Conservation (phyloP, 2,329 filamentous ascomycete genomes). For the Cladorrhinum sp. region DNA sequence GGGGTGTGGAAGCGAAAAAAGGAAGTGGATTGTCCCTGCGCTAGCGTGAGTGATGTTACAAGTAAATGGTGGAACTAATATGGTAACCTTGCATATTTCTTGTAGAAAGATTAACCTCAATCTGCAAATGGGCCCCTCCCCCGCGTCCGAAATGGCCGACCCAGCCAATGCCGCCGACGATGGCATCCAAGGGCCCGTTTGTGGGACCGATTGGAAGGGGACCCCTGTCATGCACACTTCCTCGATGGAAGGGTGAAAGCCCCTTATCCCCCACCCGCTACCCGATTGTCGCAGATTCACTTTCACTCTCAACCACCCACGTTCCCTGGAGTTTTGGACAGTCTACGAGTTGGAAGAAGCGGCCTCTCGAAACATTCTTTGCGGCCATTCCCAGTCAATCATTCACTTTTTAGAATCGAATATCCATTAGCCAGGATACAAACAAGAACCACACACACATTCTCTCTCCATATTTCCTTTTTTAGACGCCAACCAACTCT, state of each 20-base stretch:
- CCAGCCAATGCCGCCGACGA: conserved; percentile 12
- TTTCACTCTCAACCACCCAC: background rate
- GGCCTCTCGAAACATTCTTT: conserved; percentile 16
- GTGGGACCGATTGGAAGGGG: background rate
- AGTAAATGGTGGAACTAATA: conserved; percentile 4
- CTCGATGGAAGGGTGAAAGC: conserved; percentile 3
- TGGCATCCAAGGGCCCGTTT: conserved; percentile 3
- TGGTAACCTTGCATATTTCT: background rate
- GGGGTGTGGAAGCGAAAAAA: conserved; percentile 4
- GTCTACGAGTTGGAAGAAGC: conserved; percentile 11
- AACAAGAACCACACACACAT: background rate
- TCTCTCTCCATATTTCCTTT: background rate
- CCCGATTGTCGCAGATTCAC: conserved; percentile 21
- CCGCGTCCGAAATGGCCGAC: background rate
- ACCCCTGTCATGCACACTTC: conserved; percentile 5
- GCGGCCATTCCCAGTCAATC: conserved; percentile 19
- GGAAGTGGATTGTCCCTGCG: conserved; percentile 10
- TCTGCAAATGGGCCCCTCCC: conserved; percentile 2
- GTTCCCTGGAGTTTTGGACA: conserved; percentile 7
- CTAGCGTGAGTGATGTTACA: conserved; percentile 7
- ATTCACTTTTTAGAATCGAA: conserved; percentile 11
- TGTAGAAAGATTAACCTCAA: background rate
- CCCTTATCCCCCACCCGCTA: conserved; percentile 4
- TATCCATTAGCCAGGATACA: background rate
- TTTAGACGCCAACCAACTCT: background rate